phyloP scores from a whole-genome alignment of 2,329 filamentous ascomycete species.

The Alternaria gansuensis region DNA sequence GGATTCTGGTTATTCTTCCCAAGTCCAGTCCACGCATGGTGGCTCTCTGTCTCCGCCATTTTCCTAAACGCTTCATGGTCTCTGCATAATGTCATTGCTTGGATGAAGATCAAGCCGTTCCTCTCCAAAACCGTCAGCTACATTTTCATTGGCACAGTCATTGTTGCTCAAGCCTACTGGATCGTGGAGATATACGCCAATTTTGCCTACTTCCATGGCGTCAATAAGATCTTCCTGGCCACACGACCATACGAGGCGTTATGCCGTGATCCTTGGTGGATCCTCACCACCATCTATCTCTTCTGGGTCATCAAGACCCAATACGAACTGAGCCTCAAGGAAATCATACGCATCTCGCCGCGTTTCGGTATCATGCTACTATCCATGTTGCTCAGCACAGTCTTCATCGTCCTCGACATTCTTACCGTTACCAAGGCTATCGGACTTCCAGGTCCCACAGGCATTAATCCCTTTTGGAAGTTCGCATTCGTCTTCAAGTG shows the following conservation, averaged over 20 bases:
- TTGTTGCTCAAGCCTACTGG: constrained; percentile 70
- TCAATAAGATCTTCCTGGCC: constrained; percentile 62
- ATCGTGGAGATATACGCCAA: constrained; percentile 71
- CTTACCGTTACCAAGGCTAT: constrained; percentile 65
- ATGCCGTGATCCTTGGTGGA: constrained; percentile 74
- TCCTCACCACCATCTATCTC: constrained; percentile 67
- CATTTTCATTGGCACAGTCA: constrained; percentile 67
- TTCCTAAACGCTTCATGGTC: constrained; percentile 70
- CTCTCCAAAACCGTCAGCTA: constrained; percentile 60
- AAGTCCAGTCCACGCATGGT: constrained; percentile 68
- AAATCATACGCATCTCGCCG: constrained; percentile 68
- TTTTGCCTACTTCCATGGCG: constrained; percentile 69
- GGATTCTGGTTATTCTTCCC: constrained; percentile 68
- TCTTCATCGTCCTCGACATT: constrained; percentile 70
- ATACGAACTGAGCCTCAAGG: constrained; percentile 66
- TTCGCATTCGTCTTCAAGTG: constrained; percentile 72
- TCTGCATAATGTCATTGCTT: constrained; percentile 72
- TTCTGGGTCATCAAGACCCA: constrained; percentile 70
- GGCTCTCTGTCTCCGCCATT: constrained; percentile 67
- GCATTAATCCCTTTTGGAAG: constrained; percentile 74
- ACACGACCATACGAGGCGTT: constrained; percentile 69
- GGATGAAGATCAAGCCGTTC: constrained; percentile 72
- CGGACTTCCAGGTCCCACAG: constrained; percentile 53
- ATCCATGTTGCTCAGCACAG: constrained; percentile 68
- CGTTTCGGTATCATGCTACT: constrained; percentile 70